phyloP scores from a whole-genome alignment of 1,284 basidiomycete species.

The Malassezia pachydermatis region DNA sequence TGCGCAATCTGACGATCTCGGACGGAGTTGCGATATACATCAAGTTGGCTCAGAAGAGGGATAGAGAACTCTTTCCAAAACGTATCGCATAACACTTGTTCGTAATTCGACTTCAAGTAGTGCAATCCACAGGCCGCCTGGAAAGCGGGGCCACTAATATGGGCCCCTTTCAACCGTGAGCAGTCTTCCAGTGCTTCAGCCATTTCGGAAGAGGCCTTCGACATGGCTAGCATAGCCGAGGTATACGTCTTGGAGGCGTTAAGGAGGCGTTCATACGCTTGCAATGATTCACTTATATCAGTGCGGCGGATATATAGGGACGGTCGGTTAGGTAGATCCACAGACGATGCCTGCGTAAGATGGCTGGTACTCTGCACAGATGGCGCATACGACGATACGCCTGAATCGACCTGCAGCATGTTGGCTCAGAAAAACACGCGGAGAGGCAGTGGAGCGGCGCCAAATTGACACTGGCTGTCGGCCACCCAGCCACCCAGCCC shows the following conservation, averaged over 20 bases:
- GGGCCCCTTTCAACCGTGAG: constrained; percentile 41
- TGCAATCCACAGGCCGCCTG: constrained; percentile 59
- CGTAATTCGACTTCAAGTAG: constrained; percentile 82
- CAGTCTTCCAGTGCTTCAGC: constrained; percentile 56
- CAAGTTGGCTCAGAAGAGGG: constrained; percentile 71
- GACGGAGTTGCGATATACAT: constrained; percentile 65
- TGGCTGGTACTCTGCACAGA: constrained; percentile 2
- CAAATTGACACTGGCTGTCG: no score
- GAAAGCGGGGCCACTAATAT: constrained; percentile 29
- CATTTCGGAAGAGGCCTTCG: constrained; percentile 71
- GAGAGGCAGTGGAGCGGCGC: neutral
- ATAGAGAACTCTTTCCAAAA: constrained; percentile 82
- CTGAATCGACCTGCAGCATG: neutral
- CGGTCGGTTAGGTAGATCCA: constrained; percentile 35
- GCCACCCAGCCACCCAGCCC: no score
- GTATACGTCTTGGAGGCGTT: constrained; percentile 71
- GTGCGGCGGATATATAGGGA: constrained; percentile 70
- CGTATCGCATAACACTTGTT: constrained; percentile 76
- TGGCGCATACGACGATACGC: neutral
- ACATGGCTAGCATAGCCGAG: constrained; percentile 68
- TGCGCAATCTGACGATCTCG: constrained; percentile 49
- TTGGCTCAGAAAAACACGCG: neutral
- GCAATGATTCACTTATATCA: constrained; percentile 65
- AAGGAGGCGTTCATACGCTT: constrained; percentile 75
- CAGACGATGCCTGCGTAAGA: constrained; percentile 4